Percentiles rank a stretch among this genome's conserved stretches.
phyloP scores from a whole-genome alignment of 1,284 basidiomycete genomes.

The Moniliophthora roreri region DNA sequence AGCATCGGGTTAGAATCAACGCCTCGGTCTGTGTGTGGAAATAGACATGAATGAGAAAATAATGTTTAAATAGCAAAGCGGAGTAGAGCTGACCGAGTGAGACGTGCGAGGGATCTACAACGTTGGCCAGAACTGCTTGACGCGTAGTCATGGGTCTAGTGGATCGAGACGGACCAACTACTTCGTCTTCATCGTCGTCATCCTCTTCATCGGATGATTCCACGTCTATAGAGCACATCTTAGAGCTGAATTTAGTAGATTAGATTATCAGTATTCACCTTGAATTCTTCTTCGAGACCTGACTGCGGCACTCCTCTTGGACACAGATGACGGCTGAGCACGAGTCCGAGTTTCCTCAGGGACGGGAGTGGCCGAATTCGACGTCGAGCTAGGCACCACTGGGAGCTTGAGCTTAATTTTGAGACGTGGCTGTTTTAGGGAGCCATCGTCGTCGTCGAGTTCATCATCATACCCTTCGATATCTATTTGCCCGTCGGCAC shows the following conservation, averaged over 20 bases:
- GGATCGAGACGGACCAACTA: neutral
- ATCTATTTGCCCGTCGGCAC: slow-evolving; percentile 32
- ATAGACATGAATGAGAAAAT: slow-evolving; percentile 3
- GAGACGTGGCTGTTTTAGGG: slow-evolving; percentile 40
- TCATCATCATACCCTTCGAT: slow-evolving; percentile 15
- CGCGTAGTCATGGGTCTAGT: slow-evolving; percentile 63
- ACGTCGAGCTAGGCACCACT: slow-evolving; percentile 34
- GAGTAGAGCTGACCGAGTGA: slow-evolving; percentile 46
- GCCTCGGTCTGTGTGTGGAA: slow-evolving; percentile 36
- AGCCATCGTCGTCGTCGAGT: slow-evolving; percentile 34
- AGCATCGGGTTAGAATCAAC: slow-evolving; percentile 24
- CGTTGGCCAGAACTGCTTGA: slow-evolving; percentile 70
- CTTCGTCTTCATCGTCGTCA: slow-evolving; percentile 7
- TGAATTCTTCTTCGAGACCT: slow-evolving; percentile 20
- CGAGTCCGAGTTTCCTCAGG: slow-evolving; percentile 27
- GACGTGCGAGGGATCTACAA: slow-evolving; percentile 65
- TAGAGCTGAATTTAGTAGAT: neutral
- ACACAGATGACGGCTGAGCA: slow-evolving; percentile 23
- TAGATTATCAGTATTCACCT: slow-evolving; percentile 11
- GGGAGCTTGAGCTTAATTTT: slow-evolving; percentile 68
- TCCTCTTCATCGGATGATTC: slow-evolving; percentile 33
- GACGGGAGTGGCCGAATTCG: slow-evolving; percentile 41
- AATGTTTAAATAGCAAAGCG: slow-evolving; percentile 5
- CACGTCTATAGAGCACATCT: slow-evolving; percentile 5
- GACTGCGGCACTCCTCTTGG: slow-evolving; percentile 21